Evolutionary conservation across 148 eudicot genomes (phyloP), one percentile per base, ranked within the genome.

Genomic region (Linanthus parryae): DNA sequence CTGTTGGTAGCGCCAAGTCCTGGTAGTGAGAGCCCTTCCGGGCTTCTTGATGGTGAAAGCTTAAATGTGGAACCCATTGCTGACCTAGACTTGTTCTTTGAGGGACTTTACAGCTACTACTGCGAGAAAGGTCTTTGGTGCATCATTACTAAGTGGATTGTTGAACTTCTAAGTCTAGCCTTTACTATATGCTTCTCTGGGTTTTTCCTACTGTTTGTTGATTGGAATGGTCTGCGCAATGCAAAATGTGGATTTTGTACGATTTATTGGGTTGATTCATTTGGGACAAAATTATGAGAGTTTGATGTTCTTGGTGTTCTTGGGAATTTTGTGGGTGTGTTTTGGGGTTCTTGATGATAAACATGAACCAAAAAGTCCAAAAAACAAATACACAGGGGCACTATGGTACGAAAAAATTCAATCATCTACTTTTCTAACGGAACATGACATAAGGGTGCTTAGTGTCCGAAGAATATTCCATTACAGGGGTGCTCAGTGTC

Each of bases 231-330:
- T 22, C 91, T 92, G 8, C 82, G 82, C 33, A 82, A 82, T 73
- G 96, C 99, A 22, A 84, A 92, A 53, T 92, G 99, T 80, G 99
- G 99, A n/a, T n/a, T n/a, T n/a, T n/a, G n/a, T n/a, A n/a, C n/a
- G n/a, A n/a, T n/a, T n/a, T n/a, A n/a, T n/a, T n/a, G n/a, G n/a
- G n/a, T n/a, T n/a, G n/a, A n/a, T n/a, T n/a, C n/a, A n/a, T n/a
- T n/a, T n/a, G n/a, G n/a, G n/a, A n/a, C n/a, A n/a, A n/a, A n/a
- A n/a, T n/a, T n/a, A n/a, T n/a, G n/a, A n/a, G n/a, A n/a, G n/a
- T n/a, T n/a, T n/a, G n/a, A n/a, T n/a, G n/a, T n/a, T n/a, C n/a
- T n/a, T n/a, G n/a, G n/a, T n/a, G n/a, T n/a, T n/a, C n/a, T n/a
- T n/a, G n/a, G n/a, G n/a, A n/a, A n/a, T n/a, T n/a, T n/a, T n/a